These are phyloP conservation scores for Leonotis leonurus DNA, from an alignment of 257 asterid species.

Conservation along the genomic window DNA sequence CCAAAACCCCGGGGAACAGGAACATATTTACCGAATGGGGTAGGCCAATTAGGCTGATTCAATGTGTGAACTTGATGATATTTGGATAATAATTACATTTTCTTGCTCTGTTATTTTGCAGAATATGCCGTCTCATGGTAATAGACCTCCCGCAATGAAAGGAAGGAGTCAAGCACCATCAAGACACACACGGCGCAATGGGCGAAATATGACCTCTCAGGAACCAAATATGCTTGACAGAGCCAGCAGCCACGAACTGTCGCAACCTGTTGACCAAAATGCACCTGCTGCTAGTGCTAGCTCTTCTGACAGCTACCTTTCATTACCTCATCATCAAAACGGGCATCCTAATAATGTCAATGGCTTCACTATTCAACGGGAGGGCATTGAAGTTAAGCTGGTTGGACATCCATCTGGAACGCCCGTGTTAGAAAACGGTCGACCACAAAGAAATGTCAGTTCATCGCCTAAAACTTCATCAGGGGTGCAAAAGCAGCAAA, in stretches of 20 bases:
- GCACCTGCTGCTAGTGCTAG: not conserved
- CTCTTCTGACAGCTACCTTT: constrained; percentile 18
- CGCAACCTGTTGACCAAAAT: constrained; percentile 24
- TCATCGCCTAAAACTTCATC: constrained; percentile 27
- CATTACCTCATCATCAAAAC: constrained; percentile 29
- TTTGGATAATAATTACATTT: constrained; percentile 1
- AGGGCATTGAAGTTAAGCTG: constrained; percentile 33
- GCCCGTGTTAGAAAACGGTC: constrained; percentile 20
- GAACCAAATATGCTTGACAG: constrained; percentile 37
- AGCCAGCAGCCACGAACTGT: constrained; percentile 31
- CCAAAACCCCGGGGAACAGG: constrained; percentile 80
- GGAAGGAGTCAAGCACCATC: constrained; percentile 37
- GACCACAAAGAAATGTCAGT: constrained; percentile 24
- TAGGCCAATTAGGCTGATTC: constrained; percentile 30
- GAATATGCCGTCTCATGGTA: constrained; percentile 40
- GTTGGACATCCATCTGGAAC: too few species aligned
- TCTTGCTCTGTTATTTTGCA: constrained; percentile 23
- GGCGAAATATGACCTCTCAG: constrained; percentile 15
- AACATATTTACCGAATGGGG: constrained; percentile 71
- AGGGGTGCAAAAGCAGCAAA: constrained; percentile 20
- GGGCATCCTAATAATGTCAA: constrained; percentile 23
- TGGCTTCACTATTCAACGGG: constrained; percentile 24
- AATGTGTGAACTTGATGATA: not conserved
- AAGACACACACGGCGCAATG: constrained; percentile 35
- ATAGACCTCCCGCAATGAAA: constrained; percentile 34